Evolutionary conservation across 108 stramenopile genomes (phyloP).

Genomic region (Stephanodiscus minutulus): DNA sequence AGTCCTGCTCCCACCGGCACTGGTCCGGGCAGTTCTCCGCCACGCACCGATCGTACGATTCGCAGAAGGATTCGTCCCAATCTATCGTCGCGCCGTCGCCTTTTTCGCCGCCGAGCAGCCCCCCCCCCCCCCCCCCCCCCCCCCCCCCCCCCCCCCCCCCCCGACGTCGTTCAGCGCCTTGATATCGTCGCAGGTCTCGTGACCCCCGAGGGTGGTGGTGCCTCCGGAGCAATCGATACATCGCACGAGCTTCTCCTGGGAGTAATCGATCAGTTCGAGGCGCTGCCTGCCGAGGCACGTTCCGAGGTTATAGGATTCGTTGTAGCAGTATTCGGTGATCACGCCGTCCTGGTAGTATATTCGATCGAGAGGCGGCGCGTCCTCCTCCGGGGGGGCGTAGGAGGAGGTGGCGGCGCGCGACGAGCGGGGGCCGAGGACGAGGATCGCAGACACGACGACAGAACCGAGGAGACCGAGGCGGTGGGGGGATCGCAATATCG

Average conservation of each 20-base stretch:
- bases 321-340: conserved; percentile 19
- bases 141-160: no score
- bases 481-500: not conserved
- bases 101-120: not conserved
- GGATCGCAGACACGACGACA: not conserved
- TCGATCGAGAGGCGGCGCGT: not conserved
- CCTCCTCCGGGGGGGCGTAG: no score
- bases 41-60: conserved; percentile 25
- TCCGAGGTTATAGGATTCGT: conserved; percentile 28
- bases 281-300: conserved; percentile 28
- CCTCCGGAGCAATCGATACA: conserved; percentile 31
- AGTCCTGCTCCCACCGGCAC: conserved; percentile 28
- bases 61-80: conserved; percentile 17
- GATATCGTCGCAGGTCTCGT: conserved; percentile 19
- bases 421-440: not conserved
- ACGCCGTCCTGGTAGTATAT: not conserved
- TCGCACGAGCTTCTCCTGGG: conserved; percentile 13
- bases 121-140: no score
- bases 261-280: conserved; percentile 12
- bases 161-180: conserved; percentile 12
- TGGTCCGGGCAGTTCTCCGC: conserved; percentile 16
- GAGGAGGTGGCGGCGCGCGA: not conserved
- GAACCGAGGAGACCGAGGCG: not conserved
- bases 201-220: conserved; percentile 1
- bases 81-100: not conserved